phyloP scores from a whole-genome alignment of 257 asterid genomes.

The Rehmannia glutinosa region DNA sequence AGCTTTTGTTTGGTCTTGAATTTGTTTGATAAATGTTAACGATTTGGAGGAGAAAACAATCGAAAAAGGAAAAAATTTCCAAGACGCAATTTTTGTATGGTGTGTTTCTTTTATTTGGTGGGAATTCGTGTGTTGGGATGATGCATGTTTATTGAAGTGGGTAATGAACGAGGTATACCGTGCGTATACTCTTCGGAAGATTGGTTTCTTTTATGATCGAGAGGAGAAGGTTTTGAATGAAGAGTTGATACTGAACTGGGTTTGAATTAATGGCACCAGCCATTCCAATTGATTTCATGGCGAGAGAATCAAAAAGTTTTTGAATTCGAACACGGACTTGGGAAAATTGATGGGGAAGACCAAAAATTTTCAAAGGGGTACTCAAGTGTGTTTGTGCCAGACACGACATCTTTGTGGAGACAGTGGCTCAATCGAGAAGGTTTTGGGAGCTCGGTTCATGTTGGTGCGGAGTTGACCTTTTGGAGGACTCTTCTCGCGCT shows the following conservation, averaged over 20 bases:
- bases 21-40: not conserved
- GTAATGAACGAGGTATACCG: too few species aligned
- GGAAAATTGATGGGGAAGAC: conserved; percentile 58
- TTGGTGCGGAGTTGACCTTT: too few species aligned
- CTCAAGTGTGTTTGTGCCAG: conserved; percentile 37
- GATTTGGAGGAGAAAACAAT: not conserved
- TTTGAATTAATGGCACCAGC: too few species aligned
- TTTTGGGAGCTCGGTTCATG: too few species aligned
- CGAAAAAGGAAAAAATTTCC: not conserved
- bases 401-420: conserved; percentile 35
- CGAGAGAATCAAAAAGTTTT: too few species aligned
- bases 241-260: conserved; percentile 26
- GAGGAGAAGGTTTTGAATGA: not conserved
- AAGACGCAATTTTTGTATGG: not conserved
- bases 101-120: not conserved
- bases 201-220: not conserved
- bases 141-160: too few species aligned
- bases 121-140: too few species aligned
- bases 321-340: too few species aligned
- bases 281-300: too few species aligned
- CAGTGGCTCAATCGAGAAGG: conserved; percentile 46
- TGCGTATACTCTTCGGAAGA: too few species aligned
- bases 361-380: conserved; percentile 41
- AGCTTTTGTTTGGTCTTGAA: not conserved
- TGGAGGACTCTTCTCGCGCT: conserved; percentile 22